Conservation (phyloP, 2,329 filamentous ascomycete genomes). For the Aspergillus latus region DNA sequence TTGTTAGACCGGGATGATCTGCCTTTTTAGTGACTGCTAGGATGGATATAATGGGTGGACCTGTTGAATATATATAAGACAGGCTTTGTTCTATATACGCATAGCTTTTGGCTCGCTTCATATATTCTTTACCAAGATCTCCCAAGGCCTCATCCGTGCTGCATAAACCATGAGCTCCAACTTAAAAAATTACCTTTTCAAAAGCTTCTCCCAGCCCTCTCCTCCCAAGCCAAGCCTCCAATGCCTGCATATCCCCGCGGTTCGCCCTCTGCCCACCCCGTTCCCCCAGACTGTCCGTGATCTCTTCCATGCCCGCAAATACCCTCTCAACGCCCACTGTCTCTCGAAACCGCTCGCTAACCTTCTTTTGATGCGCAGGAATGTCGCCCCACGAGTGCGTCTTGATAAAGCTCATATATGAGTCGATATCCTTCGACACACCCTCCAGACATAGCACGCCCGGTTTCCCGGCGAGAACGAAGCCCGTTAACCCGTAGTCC, state of each 20-base stretch:
- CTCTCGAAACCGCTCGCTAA: constrained; percentile 52
- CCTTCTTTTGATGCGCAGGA: constrained; percentile 62
- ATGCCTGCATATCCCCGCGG: constrained; percentile 37
- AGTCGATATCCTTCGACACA: constrained; percentile 51
- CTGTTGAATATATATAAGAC: no score
- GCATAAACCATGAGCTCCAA: neutral
- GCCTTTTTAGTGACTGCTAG: neutral
- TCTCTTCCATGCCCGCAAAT: constrained; percentile 34
- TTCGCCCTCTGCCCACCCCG: constrained; percentile 35
- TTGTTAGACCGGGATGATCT: neutral
- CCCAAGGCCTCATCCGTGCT: no score
- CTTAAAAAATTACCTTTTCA: constrained; percentile 34
- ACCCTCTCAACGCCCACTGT: constrained; percentile 43
- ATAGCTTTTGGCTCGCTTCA: no score
- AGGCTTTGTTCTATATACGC: no score
- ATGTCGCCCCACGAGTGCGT: constrained; percentile 65
- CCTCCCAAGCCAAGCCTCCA: constrained; percentile 31
- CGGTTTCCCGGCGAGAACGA: constrained; percentile 61
- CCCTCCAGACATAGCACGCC: constrained; percentile 43
- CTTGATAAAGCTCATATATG: constrained; percentile 64
- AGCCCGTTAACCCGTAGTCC: constrained; percentile 56
- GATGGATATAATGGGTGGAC: no score
- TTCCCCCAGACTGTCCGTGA: constrained; percentile 34
- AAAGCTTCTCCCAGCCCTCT: constrained; percentile 32
- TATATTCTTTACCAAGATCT: no score